Base-by-base conservation (phyloP, 2,329 filamentous ascomycete genomes). In the Trichophyton verrucosum region DNA sequence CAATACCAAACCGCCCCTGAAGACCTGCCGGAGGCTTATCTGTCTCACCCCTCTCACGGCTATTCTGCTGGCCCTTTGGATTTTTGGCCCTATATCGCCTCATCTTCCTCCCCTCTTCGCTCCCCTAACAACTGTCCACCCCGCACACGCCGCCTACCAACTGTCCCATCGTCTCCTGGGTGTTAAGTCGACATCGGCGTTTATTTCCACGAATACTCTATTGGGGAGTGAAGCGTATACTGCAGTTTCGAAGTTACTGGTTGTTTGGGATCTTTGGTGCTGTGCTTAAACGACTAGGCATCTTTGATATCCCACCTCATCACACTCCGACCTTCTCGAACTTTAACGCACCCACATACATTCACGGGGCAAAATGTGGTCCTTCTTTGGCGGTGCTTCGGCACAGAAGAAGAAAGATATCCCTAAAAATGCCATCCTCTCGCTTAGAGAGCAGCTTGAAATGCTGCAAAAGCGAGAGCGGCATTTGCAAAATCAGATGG, bases 391-490 rank as follows among this genome's bases (percentile, higher is more conserved):
- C 76, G 90, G 90, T 70, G 84, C 83, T 66, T 83, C 84, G 69
- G 86, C 86, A 68, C 86, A 91, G 78, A 89, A 90, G 81, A 86
- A 86, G 78, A 96, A 95, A 79, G 90, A 96, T 78, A 87, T 85
- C 63, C 90, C 94, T 61, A 99, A 99, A 82, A 94, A 96, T 80
- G 94, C 94, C 67, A 99, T 99, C 70, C 81, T 99, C 61, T 84
- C 83, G 63, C 79, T 99, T 71, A 85, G 94, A 68, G 83, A 87
- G 70, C 92, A 96, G 78, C 82, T 97, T 51, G 92, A 96, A 69
- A 97, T 97, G 91, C 82, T 99, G 72, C 90, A 95, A 78, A 99
- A 99, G 82, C 83, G 92, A 63, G 91, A 97, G 80, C 88, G 84
- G 74, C 90, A 97, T 72, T 77, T 97, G 64, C 87, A 94, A 75